Base-by-base conservation (phyloP, 2,329 filamentous ascomycete genomes). In the Fusarium sp. region DNA sequence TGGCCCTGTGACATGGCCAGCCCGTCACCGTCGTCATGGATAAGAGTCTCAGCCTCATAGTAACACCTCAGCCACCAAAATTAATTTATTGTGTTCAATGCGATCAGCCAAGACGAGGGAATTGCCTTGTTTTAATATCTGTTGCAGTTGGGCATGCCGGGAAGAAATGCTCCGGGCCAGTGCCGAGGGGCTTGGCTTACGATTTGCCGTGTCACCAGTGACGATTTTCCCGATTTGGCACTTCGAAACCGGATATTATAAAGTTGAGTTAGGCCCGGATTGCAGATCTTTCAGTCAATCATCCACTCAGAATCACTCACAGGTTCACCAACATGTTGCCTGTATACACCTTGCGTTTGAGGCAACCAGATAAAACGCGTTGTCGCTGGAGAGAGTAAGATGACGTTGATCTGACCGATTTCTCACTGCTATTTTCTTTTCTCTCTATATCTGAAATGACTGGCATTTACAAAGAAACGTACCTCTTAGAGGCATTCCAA, bases 401-500 rank as follows among this genome's bases (percentile, higher is more conserved):
- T 50, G 47, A 18, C 22, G 22, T 6, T n/a, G 47, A 17, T 18
- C 18, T 0, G 4, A 30, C 15, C 11, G 11, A 20, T 45, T 14
- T 20, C 8, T 5, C 3, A 4, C 42, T 26, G 15, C 10, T 18
- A 3, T 5, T 28, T n/a, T n/a, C 1, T 18, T 3, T 18, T 13
- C 47, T n/a, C 15, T 50, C 28, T 14, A 18, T 14, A 50, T 32
- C 15, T 11, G 48, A 20, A 51, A 20, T 24, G 12, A 34, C 22
- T 20, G 17, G 6, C 6, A 34, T 20, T 13, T 14, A 14, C 8
- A 14, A 34, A 34, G 17, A 24, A 8, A 24, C 10, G 4, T 26
- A 1, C 11, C 17, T 20, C 18, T 38, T 6, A 38, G 10, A 28
- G 24, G 4, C 34, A 54, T 8, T 28, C 24, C 20, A 54, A 28